A percentile compares a stretch with the other conserved stretches of the same genome.
These are phyloP conservation scores for Colletotrichum viniferum DNA, from an alignment of 2,329 filamentous ascomycete species.

Conservation along the genomic window DNA sequence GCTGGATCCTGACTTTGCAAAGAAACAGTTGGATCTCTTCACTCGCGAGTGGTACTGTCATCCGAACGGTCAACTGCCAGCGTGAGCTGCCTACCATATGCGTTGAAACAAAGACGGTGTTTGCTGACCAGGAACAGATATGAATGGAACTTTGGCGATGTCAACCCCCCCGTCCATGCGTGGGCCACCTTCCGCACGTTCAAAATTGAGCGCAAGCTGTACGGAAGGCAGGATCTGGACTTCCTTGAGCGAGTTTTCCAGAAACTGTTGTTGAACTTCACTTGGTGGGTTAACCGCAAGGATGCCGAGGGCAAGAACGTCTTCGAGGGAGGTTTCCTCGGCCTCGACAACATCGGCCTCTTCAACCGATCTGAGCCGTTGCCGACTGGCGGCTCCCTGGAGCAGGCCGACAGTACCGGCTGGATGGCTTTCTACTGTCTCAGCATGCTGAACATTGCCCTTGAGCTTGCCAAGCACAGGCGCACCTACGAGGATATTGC, in stretches of 20 bases:
- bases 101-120: not conserved
- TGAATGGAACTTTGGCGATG: constrained; percentile 98
- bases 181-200: constrained; percentile 96
- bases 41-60: constrained; percentile 99
- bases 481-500: constrained; percentile 96
- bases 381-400: constrained; percentile 89
- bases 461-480: constrained; percentile 93
- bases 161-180: constrained; percentile 94
- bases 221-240: constrained; percentile 91
- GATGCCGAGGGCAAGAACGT: constrained; percentile 95
- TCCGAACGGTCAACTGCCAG: constrained; percentile 92
- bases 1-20: constrained; percentile 97
- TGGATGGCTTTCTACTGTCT: constrained; percentile 99
- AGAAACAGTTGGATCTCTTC: constrained; percentile 96
- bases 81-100: constrained; percentile 53
- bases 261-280: constrained; percentile 94
- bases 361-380: constrained; percentile 97
- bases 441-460: constrained; percentile 94
- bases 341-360: constrained; percentile 94
- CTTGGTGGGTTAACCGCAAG: constrained; percentile 99
- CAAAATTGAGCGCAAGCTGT: constrained; percentile 98
- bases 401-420: constrained; percentile 96
- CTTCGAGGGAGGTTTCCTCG: constrained; percentile 95
- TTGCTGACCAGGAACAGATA: constrained; percentile 47
- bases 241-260: constrained; percentile 97